Evolutionary conservation across 2,329 filamentous ascomycete species (phyloP).

Genomic region (Chrysoporthe austroafricana): DNA sequence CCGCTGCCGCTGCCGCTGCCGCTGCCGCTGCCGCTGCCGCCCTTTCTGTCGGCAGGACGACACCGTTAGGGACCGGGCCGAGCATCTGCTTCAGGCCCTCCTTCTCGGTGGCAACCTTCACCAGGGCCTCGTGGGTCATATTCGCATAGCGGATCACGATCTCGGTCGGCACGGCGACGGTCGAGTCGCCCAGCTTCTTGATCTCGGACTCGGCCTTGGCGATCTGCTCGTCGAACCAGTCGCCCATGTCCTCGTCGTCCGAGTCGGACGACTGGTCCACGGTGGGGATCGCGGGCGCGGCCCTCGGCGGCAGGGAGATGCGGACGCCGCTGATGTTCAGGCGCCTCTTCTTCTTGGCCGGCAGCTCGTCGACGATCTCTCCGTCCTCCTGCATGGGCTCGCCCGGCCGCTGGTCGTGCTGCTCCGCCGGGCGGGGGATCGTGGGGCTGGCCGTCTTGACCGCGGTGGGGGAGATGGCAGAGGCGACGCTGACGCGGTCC

Average conservation of each 20-base stretch:
- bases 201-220: constrained; percentile 55
- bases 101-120: constrained; percentile 50
- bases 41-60: constrained; percentile 32
- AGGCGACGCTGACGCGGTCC: constrained; percentile 28
- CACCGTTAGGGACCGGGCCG: constrained; percentile 44
- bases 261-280: constrained; percentile 55
- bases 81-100: constrained; percentile 50
- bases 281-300: constrained; percentile 34
- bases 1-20: background rate
- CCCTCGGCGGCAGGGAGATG: constrained; percentile 47
- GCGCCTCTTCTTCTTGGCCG: constrained; percentile 31
- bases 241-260: constrained; percentile 62
- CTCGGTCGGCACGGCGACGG: constrained; percentile 44
- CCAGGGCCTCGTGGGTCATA: constrained; percentile 53
- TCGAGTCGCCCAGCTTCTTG: constrained; percentile 47
- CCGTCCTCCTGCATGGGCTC: constrained; percentile 25
- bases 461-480: constrained; percentile 26
- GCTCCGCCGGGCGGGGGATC: constrained; percentile 17
- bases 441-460: constrained; percentile 27
- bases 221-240: constrained; percentile 59
- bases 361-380: constrained; percentile 26
- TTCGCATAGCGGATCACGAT: constrained; percentile 52
- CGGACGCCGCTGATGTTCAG: constrained; percentile 40
- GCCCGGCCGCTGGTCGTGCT: constrained; percentile 18
- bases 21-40: background rate